Percentiles rank a stretch among this genome's conserved stretches.
phyloP scores from a whole-genome alignment of 768 basidiomycete species.

The Serendipita sp. region DNA sequence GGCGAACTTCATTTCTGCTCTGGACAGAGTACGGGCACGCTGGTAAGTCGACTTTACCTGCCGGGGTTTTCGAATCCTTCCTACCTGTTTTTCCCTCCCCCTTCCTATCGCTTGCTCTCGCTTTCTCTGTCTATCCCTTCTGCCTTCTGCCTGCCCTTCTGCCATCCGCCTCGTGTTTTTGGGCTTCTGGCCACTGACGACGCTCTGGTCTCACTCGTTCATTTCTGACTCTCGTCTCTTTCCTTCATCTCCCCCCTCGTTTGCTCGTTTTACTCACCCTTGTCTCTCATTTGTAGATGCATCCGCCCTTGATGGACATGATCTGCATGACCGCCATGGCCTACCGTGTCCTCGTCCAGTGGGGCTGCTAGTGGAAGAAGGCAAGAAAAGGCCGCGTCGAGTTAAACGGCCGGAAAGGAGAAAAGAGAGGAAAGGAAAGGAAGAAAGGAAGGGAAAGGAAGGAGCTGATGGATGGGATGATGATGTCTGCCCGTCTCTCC shows the following conservation, averaged over 20 bases:
- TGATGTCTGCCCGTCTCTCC: no score
- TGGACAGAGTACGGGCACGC: conserved; percentile 61
- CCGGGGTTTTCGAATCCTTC: neutral
- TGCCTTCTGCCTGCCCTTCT: conserved; percentile 6
- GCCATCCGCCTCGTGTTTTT: neutral
- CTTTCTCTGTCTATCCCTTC: neutral
- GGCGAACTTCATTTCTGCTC: conserved; percentile 74
- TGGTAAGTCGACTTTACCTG: conserved; percentile 30
- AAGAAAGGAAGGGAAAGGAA: no score
- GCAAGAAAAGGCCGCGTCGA: no score
- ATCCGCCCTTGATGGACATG: conserved; percentile 80
- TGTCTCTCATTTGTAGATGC: conserved; percentile 33
- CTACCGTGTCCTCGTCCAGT: conserved; percentile 30
- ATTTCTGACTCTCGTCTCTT: conserved; percentile 4
- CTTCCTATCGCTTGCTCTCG: neutral
- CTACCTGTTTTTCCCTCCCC: neutral
- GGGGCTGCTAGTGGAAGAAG: neutral
- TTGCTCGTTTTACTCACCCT: conserved; percentile 5
- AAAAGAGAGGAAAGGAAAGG: no score
- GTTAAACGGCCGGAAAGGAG: no score
- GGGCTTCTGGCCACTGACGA: neutral
- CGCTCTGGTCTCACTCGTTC: conserved; percentile 7
- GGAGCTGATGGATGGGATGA: no score
- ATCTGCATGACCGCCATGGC: conserved; percentile 76
- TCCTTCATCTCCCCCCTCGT: conserved; percentile 8